A percentile compares a stretch with the other conserved stretches of the same genome.
phyloP scores from a whole-genome alignment of 2,329 filamentous ascomycete genomes.

The Pseudocercospora fijiensis region DNA sequence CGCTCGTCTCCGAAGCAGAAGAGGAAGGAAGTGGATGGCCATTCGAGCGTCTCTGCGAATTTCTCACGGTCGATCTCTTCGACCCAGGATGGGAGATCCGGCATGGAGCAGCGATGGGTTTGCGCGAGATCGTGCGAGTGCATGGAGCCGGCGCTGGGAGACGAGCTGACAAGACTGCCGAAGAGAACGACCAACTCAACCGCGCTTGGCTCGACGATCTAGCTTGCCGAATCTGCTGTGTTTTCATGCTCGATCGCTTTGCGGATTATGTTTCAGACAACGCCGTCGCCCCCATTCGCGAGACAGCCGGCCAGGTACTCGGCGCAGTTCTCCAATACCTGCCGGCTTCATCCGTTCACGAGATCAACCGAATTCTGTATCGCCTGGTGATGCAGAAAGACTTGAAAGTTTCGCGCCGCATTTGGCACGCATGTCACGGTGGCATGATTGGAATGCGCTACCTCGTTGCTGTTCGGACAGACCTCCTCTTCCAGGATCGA shows the following conservation, averaged over 20 bases:
- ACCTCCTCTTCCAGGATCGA: conserved; percentile 78
- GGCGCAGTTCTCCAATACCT: conserved; percentile 86
- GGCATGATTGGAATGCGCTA: conserved; percentile 97
- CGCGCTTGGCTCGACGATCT: conserved; percentile 88
- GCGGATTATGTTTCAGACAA: conserved; percentile 98
- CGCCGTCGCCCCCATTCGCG: conserved; percentile 90
- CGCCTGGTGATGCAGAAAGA: conserved; percentile 91
- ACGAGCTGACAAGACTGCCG: conserved; percentile 64
- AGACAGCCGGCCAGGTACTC: conserved; percentile 91
- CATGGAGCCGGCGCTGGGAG: conserved; percentile 88
- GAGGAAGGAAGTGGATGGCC: conserved; percentile 86
- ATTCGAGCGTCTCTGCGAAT: conserved; percentile 89
- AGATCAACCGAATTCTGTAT: conserved; percentile 80
- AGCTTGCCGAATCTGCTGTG: conserved; percentile 89
- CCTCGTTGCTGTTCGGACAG: conserved; percentile 90
- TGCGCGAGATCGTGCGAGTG: conserved; percentile 87
- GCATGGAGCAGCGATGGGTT: conserved; percentile 91
- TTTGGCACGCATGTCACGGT: conserved; percentile 95
- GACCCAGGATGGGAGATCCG: conserved; percentile 93
- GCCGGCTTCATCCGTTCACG: conserved; percentile 72
- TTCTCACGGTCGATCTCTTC: conserved; percentile 89
- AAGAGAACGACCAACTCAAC: conserved; percentile 77
- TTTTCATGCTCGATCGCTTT: conserved; percentile 96
- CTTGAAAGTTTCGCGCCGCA: conserved; percentile 66
- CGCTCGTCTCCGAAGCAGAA: conserved; percentile 74